A percentile compares a stretch with the other conserved stretches of the same genome.
phyloP scores from a whole-genome alignment of 495 filamentous ascomycete genomes.

The Aspergillus cavernicola region DNA sequence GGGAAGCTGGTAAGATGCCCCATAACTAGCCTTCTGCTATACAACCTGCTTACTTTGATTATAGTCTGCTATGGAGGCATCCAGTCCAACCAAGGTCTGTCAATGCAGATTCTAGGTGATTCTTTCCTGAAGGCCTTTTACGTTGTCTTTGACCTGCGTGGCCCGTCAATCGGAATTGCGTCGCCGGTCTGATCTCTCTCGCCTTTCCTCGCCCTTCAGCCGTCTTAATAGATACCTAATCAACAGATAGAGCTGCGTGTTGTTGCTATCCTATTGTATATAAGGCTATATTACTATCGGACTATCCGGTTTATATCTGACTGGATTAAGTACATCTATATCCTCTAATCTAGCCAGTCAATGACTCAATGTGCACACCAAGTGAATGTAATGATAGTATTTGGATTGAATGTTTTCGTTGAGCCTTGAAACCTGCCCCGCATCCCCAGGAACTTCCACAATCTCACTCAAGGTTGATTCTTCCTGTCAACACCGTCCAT shows the following conservation, averaged over 20 bases:
- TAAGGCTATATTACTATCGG: not conserved
- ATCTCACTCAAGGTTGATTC: no score
- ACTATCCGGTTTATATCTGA: no score
- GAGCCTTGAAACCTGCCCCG: no score
- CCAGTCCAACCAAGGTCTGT: constrained; percentile 55
- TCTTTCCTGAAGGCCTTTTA: constrained; percentile 77
- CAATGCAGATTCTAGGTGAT: constrained; percentile 72
- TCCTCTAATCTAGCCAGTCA: no score
- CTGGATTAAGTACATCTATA: no score
- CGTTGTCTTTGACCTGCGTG: constrained; percentile 67
- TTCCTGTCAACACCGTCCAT: no score
- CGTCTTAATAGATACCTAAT: constrained; percentile 7
- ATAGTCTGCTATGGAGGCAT: constrained; percentile 69
- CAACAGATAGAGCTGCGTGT: constrained; percentile 6
- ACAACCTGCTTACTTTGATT: not conserved
- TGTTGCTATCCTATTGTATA: not conserved
- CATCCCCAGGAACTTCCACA: no score
- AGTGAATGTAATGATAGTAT: no score
- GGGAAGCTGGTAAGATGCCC: constrained; percentile 32
- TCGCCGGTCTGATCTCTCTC: constrained; percentile 13
- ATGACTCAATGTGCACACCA: no score
- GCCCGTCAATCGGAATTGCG: constrained; percentile 41
- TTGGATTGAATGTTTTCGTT: no score
- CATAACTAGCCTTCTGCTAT: not conserved
- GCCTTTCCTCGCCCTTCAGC: not conserved